Evolutionary conservation across 805 yeast species (phyloP), one percentile per base, ranked within the genome.

Genomic region (Teunomyces lycoperdinae): DNA sequence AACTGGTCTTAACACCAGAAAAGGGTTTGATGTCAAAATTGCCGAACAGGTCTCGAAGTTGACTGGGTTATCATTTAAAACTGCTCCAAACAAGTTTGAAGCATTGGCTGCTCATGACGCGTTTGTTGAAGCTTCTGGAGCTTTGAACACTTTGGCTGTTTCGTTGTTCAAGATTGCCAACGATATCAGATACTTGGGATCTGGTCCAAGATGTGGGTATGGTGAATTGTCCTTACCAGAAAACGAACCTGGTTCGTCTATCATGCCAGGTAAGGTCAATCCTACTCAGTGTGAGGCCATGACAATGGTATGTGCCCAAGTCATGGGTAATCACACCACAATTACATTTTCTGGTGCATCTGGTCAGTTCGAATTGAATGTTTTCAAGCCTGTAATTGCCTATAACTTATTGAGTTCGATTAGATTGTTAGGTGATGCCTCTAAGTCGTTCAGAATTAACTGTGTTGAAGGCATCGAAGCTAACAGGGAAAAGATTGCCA

Each of bases 61-160:
- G 52, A 67, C 72, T 9, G 72, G 72, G 13, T 61, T 63, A 50
- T 50, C 46, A 4, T 68, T 68, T 52, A 50, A 62, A 52, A 67
- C 73, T 26, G 73, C 73, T 7, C 73, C 73, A 9, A 68, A 68
- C 63, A 68, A 68, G 58, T 68, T 68, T 49, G 73, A 68, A 55
- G 73, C 72, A 5, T 66, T 68, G 59, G 73, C 72, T 42, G 69
- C 73, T 9, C 73, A 68, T 51, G 73, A 68, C 50, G 72, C 72
- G 28, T 54, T 68, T 46, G 73, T 68, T 11, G 73, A 68, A 52
- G 66, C 71, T n/a, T 66, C 71, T 5, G 73, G 73, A 48, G 71
- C 71, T 5, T 56, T 68, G 52, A 68, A 68, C 61, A 68, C 73
- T 14, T 58, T 68, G 42, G 73, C 73, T 5, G 64, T 54, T 27